Conservation (phyloP, 2,329 filamentous ascomycete genomes). For the Immersiporthe knoxdaviesiana region DNA sequence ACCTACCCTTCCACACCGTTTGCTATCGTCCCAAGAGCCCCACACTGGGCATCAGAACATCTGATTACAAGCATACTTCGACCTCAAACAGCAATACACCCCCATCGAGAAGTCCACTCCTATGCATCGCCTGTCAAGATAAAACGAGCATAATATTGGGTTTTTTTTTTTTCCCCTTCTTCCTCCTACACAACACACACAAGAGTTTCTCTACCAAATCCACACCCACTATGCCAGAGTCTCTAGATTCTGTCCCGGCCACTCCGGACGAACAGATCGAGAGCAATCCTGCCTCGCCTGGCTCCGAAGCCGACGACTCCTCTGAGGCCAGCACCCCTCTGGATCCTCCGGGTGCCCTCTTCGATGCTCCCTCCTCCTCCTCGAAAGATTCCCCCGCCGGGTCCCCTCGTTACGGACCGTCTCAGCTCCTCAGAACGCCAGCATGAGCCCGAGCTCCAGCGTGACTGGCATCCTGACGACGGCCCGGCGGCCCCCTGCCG, state of each 20-base stretch:
- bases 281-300: slow-evolving; percentile 48
- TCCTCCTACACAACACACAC: neutral
- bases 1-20: neutral
- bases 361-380: slow-evolving; percentile 32
- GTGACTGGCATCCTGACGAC: slow-evolving; percentile 76
- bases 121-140: slow-evolving; percentile 18
- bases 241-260: slow-evolving; percentile 42
- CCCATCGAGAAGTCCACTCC: neutral
- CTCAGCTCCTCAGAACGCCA: slow-evolving; percentile 56
- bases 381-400: slow-evolving; percentile 49
- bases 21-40: neutral
- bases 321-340: slow-evolving; percentile 54
- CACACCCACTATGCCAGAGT: slow-evolving; percentile 34
- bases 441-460: slow-evolving; percentile 83
- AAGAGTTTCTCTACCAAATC: neutral
- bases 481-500: slow-evolving; percentile 56
- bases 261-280: slow-evolving; percentile 51
- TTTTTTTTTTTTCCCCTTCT: too few species aligned
- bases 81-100: neutral
- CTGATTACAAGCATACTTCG: slow-evolving; percentile 2
- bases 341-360: slow-evolving; percentile 42
- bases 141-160: neutral
- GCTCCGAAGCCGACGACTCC: slow-evolving; percentile 45
- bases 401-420: slow-evolving; percentile 63
- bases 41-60: neutral